Evolutionary conservation across 495 filamentous ascomycete species (phyloP), one percentile per base, ranked within the genome.

Genomic region (Baudoinia panamericana): DNA sequence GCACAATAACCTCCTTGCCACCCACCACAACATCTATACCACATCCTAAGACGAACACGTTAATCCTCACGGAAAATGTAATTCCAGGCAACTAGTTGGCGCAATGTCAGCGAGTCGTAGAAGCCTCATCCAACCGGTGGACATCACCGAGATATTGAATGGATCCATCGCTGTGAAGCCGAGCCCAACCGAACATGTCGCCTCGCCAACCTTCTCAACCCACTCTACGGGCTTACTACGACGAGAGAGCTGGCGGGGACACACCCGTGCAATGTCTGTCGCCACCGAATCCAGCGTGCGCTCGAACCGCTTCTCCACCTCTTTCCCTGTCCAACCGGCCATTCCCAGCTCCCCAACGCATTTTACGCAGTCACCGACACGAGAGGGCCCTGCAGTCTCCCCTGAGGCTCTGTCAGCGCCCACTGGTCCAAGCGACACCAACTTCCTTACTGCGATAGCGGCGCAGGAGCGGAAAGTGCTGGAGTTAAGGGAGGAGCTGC

Each of bases 381-480:
- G 45, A 13, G 42, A 43, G 7, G 18, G 28, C 10, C 36, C 38
- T 7, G 9, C 45, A 12, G 25, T 27, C 18, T 24, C 17, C 3
- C 43, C 58, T 63, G 12, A 68, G 62, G 6, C 63, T 66, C 42
- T 72, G 63, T 22, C 63, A 61, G 15, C 73, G 65, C 18, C 65
- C 63, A 72, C 71, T 12, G 48, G 43, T 8, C 76, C 81, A 0
- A 66, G 64, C 28, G 84, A 92, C 49, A 65, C 80, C 18, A 78
- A 68, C 50, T 80, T 94, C 46, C 73, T 97, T 28, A 83, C 83
- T 25, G 81, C 84, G 23, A 77, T 96, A 40, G 90, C 90, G 11
- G 79, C 84, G 4, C 86, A 95, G 59, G 90, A 97, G 56, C 75
- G 90, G n/a, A 75, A 74, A 36, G 88, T 97, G 5, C 63, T 97